A percentile compares a stretch with the other conserved stretches of the same genome.
phyloP scores from a whole-genome alignment of 352 stramenopile species.

The Pythium chondricola region DNA sequence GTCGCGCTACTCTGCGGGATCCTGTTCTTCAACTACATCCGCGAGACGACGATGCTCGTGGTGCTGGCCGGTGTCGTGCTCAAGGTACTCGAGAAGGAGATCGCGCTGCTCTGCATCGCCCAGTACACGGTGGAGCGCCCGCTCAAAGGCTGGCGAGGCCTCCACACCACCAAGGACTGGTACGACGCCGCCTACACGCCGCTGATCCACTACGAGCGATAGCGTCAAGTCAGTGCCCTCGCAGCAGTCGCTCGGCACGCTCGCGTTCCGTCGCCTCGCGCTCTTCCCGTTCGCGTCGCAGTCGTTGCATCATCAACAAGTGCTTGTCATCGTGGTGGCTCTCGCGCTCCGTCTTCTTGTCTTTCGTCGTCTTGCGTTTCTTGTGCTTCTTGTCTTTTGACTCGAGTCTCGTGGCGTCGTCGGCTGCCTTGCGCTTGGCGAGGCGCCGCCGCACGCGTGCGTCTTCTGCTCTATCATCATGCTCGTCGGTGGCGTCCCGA shows the following conservation, averaged over 20 bases:
- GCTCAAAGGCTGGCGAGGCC: constrained; percentile 63
- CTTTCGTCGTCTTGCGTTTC: constrained; percentile 3
- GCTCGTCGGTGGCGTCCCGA: background rate
- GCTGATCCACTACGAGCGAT: constrained; percentile 58
- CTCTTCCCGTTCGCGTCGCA: constrained; percentile 17
- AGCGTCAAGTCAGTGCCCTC: constrained; percentile 6
- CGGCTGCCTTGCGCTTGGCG: background rate
- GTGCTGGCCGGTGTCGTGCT: constrained; percentile 40
- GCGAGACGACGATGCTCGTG: constrained; percentile 62
- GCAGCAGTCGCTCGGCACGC: constrained; percentile 10
- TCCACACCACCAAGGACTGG: constrained; percentile 83
- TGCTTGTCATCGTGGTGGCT: constrained; percentile 1
- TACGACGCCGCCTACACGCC: constrained; percentile 83
- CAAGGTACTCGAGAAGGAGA: constrained; percentile 69
- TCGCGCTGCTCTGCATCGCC: constrained; percentile 63
- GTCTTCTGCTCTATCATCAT: constrained; percentile 10
- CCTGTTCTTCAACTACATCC: constrained; percentile 56
- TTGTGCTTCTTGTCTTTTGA: constrained; percentile 10
- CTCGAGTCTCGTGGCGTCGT: background rate
- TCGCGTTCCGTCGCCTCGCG: constrained; percentile 13
- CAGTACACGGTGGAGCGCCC: constrained; percentile 66
- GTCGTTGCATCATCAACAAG: background rate
- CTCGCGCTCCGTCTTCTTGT: background rate
- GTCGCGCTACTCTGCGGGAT: constrained; percentile 53
- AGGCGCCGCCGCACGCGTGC: constrained; percentile 5